phyloP scores from a whole-genome alignment of 1,284 basidiomycete genomes.

The Coniferiporia weirii region DNA sequence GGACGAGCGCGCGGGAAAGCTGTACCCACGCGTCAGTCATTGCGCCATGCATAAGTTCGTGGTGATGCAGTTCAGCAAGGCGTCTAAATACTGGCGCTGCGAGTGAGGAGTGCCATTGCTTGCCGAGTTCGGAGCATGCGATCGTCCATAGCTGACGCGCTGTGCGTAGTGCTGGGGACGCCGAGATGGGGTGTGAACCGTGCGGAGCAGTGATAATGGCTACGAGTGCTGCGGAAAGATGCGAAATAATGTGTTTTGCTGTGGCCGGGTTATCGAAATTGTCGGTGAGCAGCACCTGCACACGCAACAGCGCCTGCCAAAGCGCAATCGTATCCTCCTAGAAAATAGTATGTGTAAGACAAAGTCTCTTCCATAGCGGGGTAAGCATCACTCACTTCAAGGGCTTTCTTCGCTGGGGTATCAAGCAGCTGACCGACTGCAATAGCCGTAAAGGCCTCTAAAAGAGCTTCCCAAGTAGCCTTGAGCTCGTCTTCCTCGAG shows the following conservation, averaged over 20 bases:
- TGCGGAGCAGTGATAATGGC: not conserved
- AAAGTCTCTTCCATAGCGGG: not conserved
- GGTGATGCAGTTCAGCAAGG: slow-evolving; percentile 1
- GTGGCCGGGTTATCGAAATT: not conserved
- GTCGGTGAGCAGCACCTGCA: not conserved
- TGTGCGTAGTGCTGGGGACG: slow-evolving; percentile 1
- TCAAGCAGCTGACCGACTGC: not conserved
- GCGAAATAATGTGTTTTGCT: not conserved
- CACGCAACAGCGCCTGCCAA: slow-evolving; percentile 5
- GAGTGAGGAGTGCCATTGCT: not conserved
- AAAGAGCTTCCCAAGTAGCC: slow-evolving; percentile 4
- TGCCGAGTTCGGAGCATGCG: not conserved
- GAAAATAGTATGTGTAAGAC: not conserved
- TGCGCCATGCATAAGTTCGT: not conserved
- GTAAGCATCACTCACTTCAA: not conserved
- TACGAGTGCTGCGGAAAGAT: not conserved
- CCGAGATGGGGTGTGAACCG: not conserved
- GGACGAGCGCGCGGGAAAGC: not conserved
- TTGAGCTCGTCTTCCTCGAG: slow-evolving; percentile 3
- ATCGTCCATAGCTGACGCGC: slow-evolving; percentile 10
- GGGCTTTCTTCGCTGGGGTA: not conserved
- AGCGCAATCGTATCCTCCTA: slow-evolving; percentile 2
- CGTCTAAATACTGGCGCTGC: slow-evolving; percentile 1
- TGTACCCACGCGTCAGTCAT: slow-evolving; percentile 8
- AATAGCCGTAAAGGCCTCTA: not conserved